Conservation (phyloP, 176 grass and related monocot species). For the Zizania latifolia region DNA sequence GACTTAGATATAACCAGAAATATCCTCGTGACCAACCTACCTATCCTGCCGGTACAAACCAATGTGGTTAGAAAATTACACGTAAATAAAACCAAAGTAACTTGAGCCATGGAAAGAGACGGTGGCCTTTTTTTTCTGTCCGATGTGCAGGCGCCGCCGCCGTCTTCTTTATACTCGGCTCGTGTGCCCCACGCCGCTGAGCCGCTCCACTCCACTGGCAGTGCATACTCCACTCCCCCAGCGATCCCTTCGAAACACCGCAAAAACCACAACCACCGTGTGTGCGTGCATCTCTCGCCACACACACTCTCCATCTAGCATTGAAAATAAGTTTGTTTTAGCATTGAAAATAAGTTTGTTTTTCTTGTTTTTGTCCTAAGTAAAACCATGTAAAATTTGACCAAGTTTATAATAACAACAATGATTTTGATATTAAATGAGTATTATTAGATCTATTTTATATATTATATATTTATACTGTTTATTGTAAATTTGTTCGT, state of each 20-base stretch:
- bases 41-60: neutral
- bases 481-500: too few species aligned
- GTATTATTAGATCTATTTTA: too few species aligned
- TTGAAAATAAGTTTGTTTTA: too few species aligned
- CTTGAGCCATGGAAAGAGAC: neutral
- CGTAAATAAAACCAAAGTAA: constrained; percentile 69
- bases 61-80: constrained; percentile 1
- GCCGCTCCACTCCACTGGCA: neutral
- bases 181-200: constrained; percentile 18
- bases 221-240: neutral
- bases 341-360: too few species aligned
- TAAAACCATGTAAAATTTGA: too few species aligned
- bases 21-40: constrained; percentile 30
- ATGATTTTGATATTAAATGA: too few species aligned
- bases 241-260: constrained; percentile 51
- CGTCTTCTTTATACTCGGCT: constrained; percentile 20
- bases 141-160: constrained; percentile 19
- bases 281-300: too few species aligned
- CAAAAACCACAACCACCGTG: constrained; percentile 41
- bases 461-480: too few species aligned
- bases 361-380: too few species aligned
- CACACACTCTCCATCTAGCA: too few species aligned
- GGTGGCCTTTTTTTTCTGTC: neutral
- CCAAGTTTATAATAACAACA: too few species aligned
- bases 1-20: too few species aligned